Evolutionary conservation across 1,284 basidiomycete genomes (phyloP).

Genomic region (Caloboletus firmus): DNA sequence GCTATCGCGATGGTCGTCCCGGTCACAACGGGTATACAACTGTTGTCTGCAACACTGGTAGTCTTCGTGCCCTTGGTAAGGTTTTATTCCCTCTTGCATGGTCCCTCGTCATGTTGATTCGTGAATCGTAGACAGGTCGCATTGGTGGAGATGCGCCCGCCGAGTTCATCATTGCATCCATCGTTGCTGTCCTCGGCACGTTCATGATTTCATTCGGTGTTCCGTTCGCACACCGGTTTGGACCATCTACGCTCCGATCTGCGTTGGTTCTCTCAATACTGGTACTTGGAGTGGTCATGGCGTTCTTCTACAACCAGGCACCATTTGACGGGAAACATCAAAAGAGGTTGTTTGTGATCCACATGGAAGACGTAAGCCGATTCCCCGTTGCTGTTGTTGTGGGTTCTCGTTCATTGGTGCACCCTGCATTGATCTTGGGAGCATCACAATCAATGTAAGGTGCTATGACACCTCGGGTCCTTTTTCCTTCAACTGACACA

Average conservation of each 20-base stretch:
- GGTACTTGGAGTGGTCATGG: constrained; percentile 51
- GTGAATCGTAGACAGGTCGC: constrained; percentile 59
- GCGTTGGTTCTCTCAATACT: constrained; percentile 50
- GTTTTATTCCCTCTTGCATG: constrained; percentile 2
- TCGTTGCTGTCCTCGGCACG: constrained; percentile 61
- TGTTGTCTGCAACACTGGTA: constrained; percentile 72
- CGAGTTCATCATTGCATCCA: constrained; percentile 87
- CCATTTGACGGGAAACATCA: constrained; percentile 88
- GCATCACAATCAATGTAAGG: neutral
- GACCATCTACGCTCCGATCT: constrained; percentile 46
- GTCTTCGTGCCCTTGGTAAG: constrained; percentile 91
- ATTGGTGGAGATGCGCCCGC: constrained; percentile 78
- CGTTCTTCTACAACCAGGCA: constrained; percentile 59
- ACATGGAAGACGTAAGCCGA: constrained; percentile 79
- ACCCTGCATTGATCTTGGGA: neutral
- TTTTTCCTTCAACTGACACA: neutral
- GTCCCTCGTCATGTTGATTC: neutral
- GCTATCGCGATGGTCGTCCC: constrained; percentile 63
- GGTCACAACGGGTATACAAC: constrained; percentile 67
- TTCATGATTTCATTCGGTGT: constrained; percentile 64
- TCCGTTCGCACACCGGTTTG: constrained; percentile 79
- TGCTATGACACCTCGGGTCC: neutral
- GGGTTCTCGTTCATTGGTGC: neutral
- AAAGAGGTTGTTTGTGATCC: constrained; percentile 83
- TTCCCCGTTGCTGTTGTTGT: neutral